A percentile compares a stretch with the other conserved stretches of the same genome.
Evolutionary conservation across 768 basidiomycete species (phyloP).

Genomic region (Leccinum broughii): DNA sequence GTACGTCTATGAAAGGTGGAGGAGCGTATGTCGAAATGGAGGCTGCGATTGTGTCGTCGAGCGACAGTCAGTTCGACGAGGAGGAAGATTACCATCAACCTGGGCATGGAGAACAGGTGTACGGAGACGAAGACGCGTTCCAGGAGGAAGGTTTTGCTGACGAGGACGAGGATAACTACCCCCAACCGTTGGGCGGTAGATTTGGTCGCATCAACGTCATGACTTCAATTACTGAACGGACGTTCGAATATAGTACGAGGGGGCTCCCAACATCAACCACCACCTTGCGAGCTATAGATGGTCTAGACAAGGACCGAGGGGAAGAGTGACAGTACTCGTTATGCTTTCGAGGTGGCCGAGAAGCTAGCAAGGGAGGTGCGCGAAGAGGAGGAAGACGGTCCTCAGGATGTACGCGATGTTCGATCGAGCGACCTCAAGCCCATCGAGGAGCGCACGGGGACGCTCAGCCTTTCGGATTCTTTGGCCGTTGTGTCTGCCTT

Average conservation of each 20-base stretch:
- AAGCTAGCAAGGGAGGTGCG: constrained; percentile 52
- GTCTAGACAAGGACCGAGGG: constrained; percentile 20
- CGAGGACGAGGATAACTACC: constrained; percentile 33
- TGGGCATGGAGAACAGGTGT: constrained; percentile 10
- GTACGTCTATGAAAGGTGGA: constrained; percentile 31
- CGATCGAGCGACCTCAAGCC: constrained; percentile 19
- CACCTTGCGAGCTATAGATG: constrained; percentile 50
- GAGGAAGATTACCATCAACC: constrained; percentile 27
- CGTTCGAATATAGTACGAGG: constrained; percentile 78
- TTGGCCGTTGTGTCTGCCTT: constrained; percentile 62
- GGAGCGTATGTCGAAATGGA: constrained; percentile 29
- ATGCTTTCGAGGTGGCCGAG: constrained; percentile 57
- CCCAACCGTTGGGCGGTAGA: constrained; percentile 64
- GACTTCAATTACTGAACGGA: constrained; percentile 97
- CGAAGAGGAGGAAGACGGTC: constrained; percentile 23
- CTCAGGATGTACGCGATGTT: constrained; percentile 11
- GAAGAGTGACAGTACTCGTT: constrained; percentile 36
- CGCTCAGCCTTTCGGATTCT: constrained; percentile 64
- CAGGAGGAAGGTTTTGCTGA: constrained; percentile 31
- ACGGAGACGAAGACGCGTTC: constrained; percentile 28
- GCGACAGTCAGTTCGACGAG: constrained; percentile 35
- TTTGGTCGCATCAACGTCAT: constrained; percentile 87
- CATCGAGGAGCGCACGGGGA: constrained; percentile 62
- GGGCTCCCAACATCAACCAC: constrained; percentile 39
- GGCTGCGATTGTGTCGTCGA: constrained; percentile 29